Base-by-base conservation (phyloP, 2,329 filamentous ascomycete genomes). In the Ophiostoma sp. region DNA sequence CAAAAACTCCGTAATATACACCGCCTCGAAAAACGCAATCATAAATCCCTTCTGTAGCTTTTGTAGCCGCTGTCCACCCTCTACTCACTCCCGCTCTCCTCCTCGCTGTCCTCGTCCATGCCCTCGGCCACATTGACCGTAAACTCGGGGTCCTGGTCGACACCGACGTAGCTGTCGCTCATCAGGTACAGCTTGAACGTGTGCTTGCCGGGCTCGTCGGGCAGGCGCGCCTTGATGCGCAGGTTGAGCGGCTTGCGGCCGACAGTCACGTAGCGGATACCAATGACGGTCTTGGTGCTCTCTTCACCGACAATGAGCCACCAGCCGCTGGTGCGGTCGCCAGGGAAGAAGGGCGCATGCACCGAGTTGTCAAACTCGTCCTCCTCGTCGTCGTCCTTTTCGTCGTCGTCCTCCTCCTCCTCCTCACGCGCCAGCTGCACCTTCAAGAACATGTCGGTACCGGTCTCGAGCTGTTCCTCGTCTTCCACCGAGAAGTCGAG, bases 251-350 rank as follows among this genome's bases (percentile, higher is more conserved):
- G 74, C 45, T 72, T 91, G 78, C 88, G 89, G 55, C 91, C 92
- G 76, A 99, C 92, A 1, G 95, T 97, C 74, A 99, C 91, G 77
- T 95, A 90, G 87, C 98, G 99, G 85, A 98, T 97, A 2, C 93
- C 95, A 73, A 98, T 86, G 75, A 99, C 85, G 76, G 88, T 95
- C 85, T 94, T 95, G 55, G 92, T 93, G 81, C 90, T 92, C 84
- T 98, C 94, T 78, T 98, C 95, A 39, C 95, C 95, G 45, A 99
- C 93, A 25, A 99, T 93, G 72, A 99, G 85, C 96, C 96, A 99
- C 95, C 95, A 99, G 80, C 96, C 97, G 87, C 99, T 96, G 85
- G 93, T 92, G 87, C 99, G 99, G 82, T 92, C 92, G 69, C 82
- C 86, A 0, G 96, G 95, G 81, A 96, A 99, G 86, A 98, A 99